Evolutionary conservation across 1,284 basidiomycete species (phyloP), one percentile per base, ranked within the genome.

Genomic region (Fomitiporia mediterranea): DNA sequence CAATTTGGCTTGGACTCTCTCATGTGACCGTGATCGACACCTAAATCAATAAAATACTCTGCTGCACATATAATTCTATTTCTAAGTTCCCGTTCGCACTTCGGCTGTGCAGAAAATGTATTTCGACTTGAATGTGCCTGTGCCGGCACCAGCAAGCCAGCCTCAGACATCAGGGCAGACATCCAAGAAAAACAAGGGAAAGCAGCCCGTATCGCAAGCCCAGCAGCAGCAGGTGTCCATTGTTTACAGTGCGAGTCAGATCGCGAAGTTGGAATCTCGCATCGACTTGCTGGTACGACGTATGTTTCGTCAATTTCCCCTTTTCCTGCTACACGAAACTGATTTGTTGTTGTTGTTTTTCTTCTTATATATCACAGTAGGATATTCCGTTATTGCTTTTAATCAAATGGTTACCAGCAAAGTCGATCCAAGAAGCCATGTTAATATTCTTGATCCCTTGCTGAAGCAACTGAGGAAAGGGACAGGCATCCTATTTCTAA

Each of bases 341-440:
- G 25, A 11, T 39, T 9, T 25, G n/a, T n/a, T n/a, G n/a, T n/a
- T n/a, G n/a, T n/a, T n/a, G n/a, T n/a, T n/a, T n/a, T n/a, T n/a
- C n/a, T n/a, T n/a, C n/a, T n/a, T n/a, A n/a, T n/a, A n/a, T n/a
- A n/a, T 40, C 21, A 35, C 73, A 91, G 88, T 91, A 76, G 88
- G 89, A 79, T 91, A 91, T 68, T 79, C 83, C 21, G 81, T 89
- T 15, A 68, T 91, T 47, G 86, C 83, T 1, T 75, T 91, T 59
- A 85, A 82, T 62, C 88, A 91, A 63, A 81, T 78, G 0, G 74
- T 84, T 8, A 70, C 80, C 55, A 81, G 82, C 53, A 85, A 81
- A 60, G 74, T 90, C n/a, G 86, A 89, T 61, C 72, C 79, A 3
- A 87, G 84, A 67, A 75, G 73, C 0, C 83, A 86, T 63, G 70